phyloP scores from a whole-genome alignment of 805 yeast genomes.

The Wickerhamomyces sydowiorum region DNA sequence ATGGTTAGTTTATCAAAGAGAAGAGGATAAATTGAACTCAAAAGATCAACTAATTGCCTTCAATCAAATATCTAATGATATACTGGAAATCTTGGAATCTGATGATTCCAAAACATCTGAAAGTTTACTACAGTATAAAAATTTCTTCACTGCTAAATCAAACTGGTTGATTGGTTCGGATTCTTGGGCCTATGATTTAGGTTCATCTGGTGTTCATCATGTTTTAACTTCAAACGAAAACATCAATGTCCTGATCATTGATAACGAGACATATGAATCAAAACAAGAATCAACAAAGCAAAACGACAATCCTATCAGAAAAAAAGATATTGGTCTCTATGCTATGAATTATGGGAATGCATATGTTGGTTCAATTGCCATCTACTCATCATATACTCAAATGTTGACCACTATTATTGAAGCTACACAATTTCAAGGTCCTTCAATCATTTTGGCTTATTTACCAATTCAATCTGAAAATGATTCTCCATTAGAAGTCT shows the following conservation, averaged over 20 bases:
- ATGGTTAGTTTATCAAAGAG: constrained; percentile 58
- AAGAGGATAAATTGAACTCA: constrained; percentile 27
- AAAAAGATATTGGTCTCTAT: constrained; percentile 89
- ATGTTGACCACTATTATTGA: constrained; percentile 82
- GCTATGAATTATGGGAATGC: constrained; percentile 90
- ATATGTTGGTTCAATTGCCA: constrained; percentile 92
- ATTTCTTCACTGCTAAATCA: constrained; percentile 41
- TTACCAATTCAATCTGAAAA: constrained; percentile 67
- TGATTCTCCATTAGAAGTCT: constrained; percentile 63
- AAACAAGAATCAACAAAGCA: constrained; percentile 21
- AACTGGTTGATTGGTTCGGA: constrained; percentile 92
- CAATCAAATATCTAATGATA: constrained; percentile 26
- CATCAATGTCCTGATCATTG: constrained; percentile 80
- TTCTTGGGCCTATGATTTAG: constrained; percentile 91
- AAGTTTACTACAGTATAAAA: constrained; percentile 40
- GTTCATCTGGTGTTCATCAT: constrained; percentile 86
- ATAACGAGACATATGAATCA: constrained; percentile 65
- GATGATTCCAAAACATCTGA: constrained; percentile 37
- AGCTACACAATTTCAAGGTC: constrained; percentile 87
- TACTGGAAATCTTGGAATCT: constrained; percentile 32
- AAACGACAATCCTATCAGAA: constrained; percentile 43
- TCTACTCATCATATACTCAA: constrained; percentile 91
- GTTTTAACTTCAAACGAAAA: constrained; percentile 70
- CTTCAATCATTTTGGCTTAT: constrained; percentile 86
- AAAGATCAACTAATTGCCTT: constrained; percentile 23